Base-by-base conservation (phyloP, 192 early-diverging fungal species). In the Podila horticola region DNA sequence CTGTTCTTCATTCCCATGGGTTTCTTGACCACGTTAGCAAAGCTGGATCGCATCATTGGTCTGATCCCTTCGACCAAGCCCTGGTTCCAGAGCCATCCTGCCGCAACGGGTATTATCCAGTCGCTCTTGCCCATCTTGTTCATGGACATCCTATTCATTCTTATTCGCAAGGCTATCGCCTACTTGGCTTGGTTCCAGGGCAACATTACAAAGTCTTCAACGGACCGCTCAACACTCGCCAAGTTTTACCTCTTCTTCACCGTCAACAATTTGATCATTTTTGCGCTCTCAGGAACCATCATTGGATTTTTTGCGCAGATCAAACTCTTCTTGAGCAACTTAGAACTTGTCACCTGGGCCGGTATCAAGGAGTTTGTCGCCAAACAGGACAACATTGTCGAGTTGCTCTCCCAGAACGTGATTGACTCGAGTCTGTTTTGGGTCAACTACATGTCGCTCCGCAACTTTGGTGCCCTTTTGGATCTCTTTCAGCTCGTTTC, bases 201-300 rank as follows among this genome's bases (percentile, higher is more conserved):
- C 45, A 91, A 90, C 34, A 61, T 89, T 15, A 94, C 93, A 26
- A 85, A 90, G 61, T 91, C 93, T 9, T 90, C 86, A 9, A 85
- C 91, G 2, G 93, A 94, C 64, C 84, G 92, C 36, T 87, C 91
- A 51, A 90, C 92, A 11, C 75, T 94, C 55, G 84, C 87, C 45
- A 94, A 93, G 74, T 89, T 93, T 50, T 94, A 91, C 74, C 79
- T 92, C 26, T 94, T 93, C 74, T 92, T 92, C 71, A 86, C 93
- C 17, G 69, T 94, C 31, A 92, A 91, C 73, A 93, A 91, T 74
- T 71, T 94, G 29, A 66, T 92, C 60, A 85, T 92, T 17, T 91
- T 91, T 74, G 92, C 92, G 12, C 60, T 91, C 4, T 63, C 85
- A 4, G 77, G 79, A 0, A 84, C 72, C 8, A 71, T 72, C 5